Conservation (phyloP, 495 filamentous ascomycete genomes). For the Tuber melanosporum region DNA sequence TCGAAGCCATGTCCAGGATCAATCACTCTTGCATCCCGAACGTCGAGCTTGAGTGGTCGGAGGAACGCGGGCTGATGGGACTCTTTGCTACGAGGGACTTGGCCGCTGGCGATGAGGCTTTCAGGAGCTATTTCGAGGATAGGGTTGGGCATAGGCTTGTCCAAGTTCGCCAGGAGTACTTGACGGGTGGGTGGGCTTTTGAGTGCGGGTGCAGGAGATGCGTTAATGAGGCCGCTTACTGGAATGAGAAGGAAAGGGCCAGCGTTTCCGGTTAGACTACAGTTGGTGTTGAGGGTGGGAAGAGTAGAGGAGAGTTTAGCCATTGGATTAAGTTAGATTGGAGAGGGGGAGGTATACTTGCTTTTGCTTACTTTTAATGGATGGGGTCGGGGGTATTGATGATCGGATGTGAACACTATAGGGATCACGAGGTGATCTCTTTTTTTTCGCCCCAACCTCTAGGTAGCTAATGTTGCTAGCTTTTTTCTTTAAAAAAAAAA, state of each 20-base stretch:
- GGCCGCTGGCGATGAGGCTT: constrained; percentile 10
- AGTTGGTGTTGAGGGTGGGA: neutral
- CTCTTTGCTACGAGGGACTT: constrained; percentile 12
- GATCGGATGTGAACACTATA: neutral
- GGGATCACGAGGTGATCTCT: neutral
- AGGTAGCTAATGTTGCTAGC: neutral
- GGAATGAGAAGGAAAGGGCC: constrained; percentile 1
- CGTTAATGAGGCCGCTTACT: constrained; percentile 16
- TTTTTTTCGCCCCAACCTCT: neutral
- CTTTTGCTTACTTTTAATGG: neutral
- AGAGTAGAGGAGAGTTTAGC: neutral
- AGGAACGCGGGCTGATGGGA: neutral
- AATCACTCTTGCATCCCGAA: constrained; percentile 24
- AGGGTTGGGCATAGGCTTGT: constrained; percentile 10
- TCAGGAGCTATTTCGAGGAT: constrained; percentile 20
- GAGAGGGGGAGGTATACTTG: neutral
- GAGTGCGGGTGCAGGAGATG: constrained; percentile 15
- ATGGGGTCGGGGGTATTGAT: neutral
- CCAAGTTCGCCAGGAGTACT: constrained; percentile 12
- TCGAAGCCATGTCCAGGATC: constrained; percentile 9
- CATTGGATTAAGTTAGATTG: neutral
- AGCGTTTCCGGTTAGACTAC: neutral
- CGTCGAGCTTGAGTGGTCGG: constrained; percentile 14
- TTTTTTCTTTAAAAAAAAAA: neutral
- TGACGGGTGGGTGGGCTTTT: constrained; percentile 6